Evolutionary conservation across 2,329 filamentous ascomycete genomes (phyloP).

Genomic region (Nemania sp.): DNA sequence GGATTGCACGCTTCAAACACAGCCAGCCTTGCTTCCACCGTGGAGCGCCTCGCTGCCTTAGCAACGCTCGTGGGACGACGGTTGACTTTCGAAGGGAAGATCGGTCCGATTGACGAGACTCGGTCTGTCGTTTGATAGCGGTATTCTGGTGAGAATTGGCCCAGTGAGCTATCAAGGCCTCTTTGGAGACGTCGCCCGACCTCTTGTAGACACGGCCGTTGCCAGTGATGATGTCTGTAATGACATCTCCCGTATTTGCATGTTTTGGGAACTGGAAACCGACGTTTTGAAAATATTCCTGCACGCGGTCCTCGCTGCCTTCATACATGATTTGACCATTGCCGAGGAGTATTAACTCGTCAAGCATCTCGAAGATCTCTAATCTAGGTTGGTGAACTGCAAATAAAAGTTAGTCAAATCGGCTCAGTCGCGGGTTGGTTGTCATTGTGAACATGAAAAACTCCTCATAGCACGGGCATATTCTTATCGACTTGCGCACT

Average conservation of each 20-base stretch:
- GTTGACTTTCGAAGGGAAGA: slow-evolving; percentile 45
- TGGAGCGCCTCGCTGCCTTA: slow-evolving; percentile 54
- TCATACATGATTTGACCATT: slow-evolving; percentile 60
- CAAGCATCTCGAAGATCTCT: slow-evolving; percentile 61
- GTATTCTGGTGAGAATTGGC: slow-evolving; percentile 35
- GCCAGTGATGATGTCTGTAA: slow-evolving; percentile 65
- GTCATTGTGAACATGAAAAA: neutral
- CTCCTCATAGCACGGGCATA: neutral
- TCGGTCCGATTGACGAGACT: slow-evolving; percentile 35
- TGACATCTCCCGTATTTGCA: slow-evolving; percentile 58
- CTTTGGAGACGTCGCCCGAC: slow-evolving; percentile 50
- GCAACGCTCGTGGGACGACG: slow-evolving; percentile 46
- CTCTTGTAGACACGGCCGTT: slow-evolving; percentile 56
- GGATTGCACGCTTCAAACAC: slow-evolving; percentile 55
- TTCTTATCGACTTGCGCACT: neutral
- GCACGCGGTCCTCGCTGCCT: slow-evolving; percentile 49
- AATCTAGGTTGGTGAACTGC: slow-evolving; percentile 59
- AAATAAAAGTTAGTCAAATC: neutral
- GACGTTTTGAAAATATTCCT: slow-evolving; percentile 54
- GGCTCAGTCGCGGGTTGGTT: too few species aligned
- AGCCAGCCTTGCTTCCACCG: slow-evolving; percentile 55
- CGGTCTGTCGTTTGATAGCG: slow-evolving; percentile 29
- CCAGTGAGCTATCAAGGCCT: slow-evolving; percentile 56
- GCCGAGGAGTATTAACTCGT: slow-evolving; percentile 58
- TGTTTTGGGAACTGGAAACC: slow-evolving; percentile 55